These are phyloP conservation scores for Pythium periplocum DNA, from an alignment of 352 stramenopile genomes.

Conservation along the genomic window DNA sequence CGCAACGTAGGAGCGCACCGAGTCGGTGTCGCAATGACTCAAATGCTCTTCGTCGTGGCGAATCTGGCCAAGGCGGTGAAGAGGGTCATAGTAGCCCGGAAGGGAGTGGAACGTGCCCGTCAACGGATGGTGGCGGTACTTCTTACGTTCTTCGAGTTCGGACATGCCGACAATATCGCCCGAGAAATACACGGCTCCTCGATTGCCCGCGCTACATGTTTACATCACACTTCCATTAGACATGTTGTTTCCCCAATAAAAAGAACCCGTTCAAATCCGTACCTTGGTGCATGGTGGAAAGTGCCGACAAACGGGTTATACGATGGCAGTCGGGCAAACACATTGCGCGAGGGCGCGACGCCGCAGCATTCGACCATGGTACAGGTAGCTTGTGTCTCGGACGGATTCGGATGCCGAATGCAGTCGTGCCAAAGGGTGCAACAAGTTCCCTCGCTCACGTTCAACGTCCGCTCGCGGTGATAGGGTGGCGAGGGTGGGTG, in stretches of 20 bases:
- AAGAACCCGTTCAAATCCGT: background rate
- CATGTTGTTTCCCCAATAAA: no score
- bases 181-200: conserved; percentile 83
- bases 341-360: conserved; percentile 39
- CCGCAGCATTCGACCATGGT: conserved; percentile 32
- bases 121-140: conserved; percentile 82
- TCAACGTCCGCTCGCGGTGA: no score
- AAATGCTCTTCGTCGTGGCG: conserved; percentile 56
- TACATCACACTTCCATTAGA: conserved; percentile 2
- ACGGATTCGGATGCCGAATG: no score
- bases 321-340: conserved; percentile 79
- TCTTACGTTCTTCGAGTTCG: conserved; percentile 87
- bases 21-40: conserved; percentile 65
- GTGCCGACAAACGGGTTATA: conserved; percentile 89
- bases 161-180: conserved; percentile 85
- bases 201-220: conserved; percentile 61
- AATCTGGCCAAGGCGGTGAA: conserved; percentile 73
- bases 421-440: no score
- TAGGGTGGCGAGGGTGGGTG: no score
- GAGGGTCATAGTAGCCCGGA: conserved; percentile 80
- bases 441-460: no score
- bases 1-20: conserved; percentile 70
- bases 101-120: conserved; percentile 86
- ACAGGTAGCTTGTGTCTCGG: no score
- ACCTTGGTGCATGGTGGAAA: conserved; percentile 88